Percentiles rank a stretch among this genome's conserved stretches.
These are phyloP conservation scores for Larix kaempferi DNA, from an alignment of 75 land plant genomes.

Conservation along the genomic window DNA sequence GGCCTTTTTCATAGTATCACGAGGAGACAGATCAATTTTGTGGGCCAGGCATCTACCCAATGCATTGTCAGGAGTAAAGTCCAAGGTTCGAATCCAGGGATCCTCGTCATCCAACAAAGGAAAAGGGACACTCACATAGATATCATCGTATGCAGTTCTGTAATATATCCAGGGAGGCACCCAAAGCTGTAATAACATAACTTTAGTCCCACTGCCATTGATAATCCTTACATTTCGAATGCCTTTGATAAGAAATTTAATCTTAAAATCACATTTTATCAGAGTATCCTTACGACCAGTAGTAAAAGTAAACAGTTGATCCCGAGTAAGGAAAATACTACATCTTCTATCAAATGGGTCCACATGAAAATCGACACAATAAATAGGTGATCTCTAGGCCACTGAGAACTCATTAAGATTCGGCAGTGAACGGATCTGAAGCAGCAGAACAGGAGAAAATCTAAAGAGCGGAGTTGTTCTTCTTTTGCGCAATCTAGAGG, in stretches of 20 bases:
- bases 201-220: no score
- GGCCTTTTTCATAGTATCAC: slow-evolving; percentile 36
- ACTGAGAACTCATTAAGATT: no score
- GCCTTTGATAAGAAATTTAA: slow-evolving; percentile 59
- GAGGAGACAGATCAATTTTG: slow-evolving; percentile 51
- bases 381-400: slow-evolving; percentile 59
- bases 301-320: slow-evolving; percentile 38
- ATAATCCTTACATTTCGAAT: slow-evolving; percentile 50
- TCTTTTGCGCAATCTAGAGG: no score
- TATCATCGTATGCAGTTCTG: no score
- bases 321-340: slow-evolving; percentile 39
- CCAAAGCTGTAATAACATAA: no score
- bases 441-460: slow-evolving; percentile 20
- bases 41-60: slow-evolving; percentile 70
- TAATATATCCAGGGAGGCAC: no score
- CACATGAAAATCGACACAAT: no score
- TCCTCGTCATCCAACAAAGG: no score
- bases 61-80: slow-evolving; percentile 65
- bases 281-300: no score
- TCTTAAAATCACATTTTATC: slow-evolving; percentile 68
- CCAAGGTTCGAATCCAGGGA: slow-evolving; percentile 90
- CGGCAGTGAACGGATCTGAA: slow-evolving; percentile 56
- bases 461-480: no score
- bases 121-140: no score
- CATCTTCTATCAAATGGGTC: slow-evolving; percentile 63